These are phyloP conservation scores for Cadophora sp. DNA, from an alignment of 2,329 filamentous ascomycete species.

Conservation along the genomic window DNA sequence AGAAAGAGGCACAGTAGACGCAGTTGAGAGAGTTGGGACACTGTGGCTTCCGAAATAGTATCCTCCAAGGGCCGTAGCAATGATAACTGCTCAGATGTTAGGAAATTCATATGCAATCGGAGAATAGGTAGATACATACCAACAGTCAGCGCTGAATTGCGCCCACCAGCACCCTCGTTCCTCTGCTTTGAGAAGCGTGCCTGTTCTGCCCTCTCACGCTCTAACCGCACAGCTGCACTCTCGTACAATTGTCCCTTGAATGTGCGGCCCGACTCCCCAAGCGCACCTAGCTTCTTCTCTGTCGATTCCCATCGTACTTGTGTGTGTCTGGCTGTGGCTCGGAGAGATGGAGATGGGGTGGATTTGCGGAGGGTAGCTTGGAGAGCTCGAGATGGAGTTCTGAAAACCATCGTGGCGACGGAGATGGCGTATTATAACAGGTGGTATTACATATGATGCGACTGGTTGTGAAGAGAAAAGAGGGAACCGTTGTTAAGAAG, in stretches of 20 bases:
- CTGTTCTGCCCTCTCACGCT: slow-evolving; percentile 60
- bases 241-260: slow-evolving; percentile 68
- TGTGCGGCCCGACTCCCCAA: slow-evolving; percentile 36
- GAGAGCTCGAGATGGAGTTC: slow-evolving; percentile 39
- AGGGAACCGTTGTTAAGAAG: not conserved
- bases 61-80: slow-evolving; percentile 38
- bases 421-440: not conserved
- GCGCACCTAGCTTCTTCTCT: slow-evolving; percentile 31
- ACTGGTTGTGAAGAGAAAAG: not conserved
- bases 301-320: slow-evolving; percentile 40
- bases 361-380: slow-evolving; percentile 33
- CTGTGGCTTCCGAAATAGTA: slow-evolving; percentile 67
- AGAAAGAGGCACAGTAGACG: slow-evolving; percentile 65
- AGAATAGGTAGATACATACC: slow-evolving; percentile 49
- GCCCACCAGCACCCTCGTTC: slow-evolving; percentile 48
- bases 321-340: slow-evolving; percentile 21
- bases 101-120: not conserved
- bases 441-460: slow-evolving; percentile 6
- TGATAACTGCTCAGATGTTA: slow-evolving; percentile 37
- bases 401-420: slow-evolving; percentile 35
- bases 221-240: slow-evolving; percentile 61
- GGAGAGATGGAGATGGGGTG: slow-evolving; percentile 33
- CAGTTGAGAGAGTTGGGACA: slow-evolving; percentile 56
- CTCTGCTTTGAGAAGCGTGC: slow-evolving; percentile 55
- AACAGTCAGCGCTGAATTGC: slow-evolving; percentile 61